Percentiles rank a stretch among this genome's conserved stretches.
These are phyloP conservation scores for Boletus eberwhitei DNA, from an alignment of 768 basidiomycete species.

Conservation along the genomic window DNA sequence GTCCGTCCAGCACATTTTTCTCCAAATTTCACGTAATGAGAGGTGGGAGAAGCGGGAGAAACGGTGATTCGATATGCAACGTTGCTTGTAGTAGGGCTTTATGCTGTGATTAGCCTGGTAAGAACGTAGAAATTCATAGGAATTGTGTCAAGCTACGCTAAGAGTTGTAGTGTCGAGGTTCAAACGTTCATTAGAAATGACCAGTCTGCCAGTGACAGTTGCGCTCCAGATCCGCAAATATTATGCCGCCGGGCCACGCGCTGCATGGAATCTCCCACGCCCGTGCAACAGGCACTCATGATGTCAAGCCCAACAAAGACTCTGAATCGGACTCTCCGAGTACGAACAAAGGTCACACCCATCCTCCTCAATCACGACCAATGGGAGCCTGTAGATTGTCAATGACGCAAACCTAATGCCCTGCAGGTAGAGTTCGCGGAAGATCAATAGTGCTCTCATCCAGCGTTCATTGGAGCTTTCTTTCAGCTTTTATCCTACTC, in stretches of 20 bases:
- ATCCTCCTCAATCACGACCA: conserved; percentile 1
- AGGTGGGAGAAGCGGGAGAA: too few relatives aligned
- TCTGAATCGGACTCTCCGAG: neutral
- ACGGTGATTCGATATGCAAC: too few relatives aligned
- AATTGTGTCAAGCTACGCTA: too few relatives aligned
- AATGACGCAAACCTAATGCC: conserved; percentile 10
- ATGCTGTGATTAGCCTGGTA: too few relatives aligned
- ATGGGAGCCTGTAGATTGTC: neutral
- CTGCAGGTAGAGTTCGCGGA: neutral
- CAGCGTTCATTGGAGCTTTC: conserved; percentile 7
- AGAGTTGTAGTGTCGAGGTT: too few relatives aligned
- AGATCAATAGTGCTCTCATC: neutral
- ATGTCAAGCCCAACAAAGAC: conserved; percentile 6
- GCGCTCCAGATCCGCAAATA: neutral
- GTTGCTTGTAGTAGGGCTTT: too few relatives aligned
- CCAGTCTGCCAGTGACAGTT: too few relatives aligned
- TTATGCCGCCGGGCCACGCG: too few relatives aligned
- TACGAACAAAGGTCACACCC: conserved; percentile 17
- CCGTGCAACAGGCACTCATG: conserved; percentile 1
- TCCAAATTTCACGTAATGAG: neutral
- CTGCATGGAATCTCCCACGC: conserved; percentile 3
- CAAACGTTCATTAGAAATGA: too few relatives aligned
- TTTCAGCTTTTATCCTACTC: conserved; percentile 15
- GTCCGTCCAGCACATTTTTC: neutral
- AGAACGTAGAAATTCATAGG: too few relatives aligned